phyloP scores from a whole-genome alignment of 192 early-diverging fungal species.

The Coemansia sp. region DNA sequence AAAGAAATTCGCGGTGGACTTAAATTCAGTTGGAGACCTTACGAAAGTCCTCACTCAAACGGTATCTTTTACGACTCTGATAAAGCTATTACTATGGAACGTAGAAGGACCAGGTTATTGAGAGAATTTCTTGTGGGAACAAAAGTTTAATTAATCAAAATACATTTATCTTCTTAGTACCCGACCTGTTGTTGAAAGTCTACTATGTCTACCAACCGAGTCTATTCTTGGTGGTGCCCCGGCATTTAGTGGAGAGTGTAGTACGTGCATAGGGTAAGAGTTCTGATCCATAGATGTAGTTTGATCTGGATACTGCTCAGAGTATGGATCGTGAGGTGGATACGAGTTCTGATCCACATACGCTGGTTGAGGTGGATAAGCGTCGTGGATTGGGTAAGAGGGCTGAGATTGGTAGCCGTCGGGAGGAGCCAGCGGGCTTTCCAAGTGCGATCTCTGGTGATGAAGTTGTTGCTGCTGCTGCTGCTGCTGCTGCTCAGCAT shows the following conservation, averaged over 20 bases:
- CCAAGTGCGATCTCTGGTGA: neutral
- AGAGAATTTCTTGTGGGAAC: neutral
- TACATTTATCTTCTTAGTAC: slow-evolving; percentile 2
- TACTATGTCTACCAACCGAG: neutral
- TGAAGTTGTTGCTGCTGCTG: neutral
- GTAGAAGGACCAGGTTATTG: slow-evolving; percentile 20
- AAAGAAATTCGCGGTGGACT: slow-evolving; percentile 39
- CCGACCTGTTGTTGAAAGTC: neutral
- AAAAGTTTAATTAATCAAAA: neutral
- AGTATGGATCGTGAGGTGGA: neutral
- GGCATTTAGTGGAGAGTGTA: neutral
- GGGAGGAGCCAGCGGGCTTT: slow-evolving; percentile 8
- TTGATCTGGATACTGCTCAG: neutral
- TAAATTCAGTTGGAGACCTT: slow-evolving; percentile 45
- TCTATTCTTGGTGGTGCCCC: neutral
- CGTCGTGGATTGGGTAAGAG: neutral
- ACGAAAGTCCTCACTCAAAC: slow-evolving; percentile 33
- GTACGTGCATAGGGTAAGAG: neutral
- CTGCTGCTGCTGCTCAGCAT: neutral
- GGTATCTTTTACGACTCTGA: slow-evolving; percentile 31
- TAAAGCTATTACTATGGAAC: slow-evolving; percentile 17
- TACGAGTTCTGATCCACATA: neutral
- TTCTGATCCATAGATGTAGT: neutral
- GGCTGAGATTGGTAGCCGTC: neutral
- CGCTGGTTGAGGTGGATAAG: neutral